These are phyloP conservation scores for Beauveria australis DNA, from an alignment of 2,329 filamentous ascomycete species.

Conservation along the genomic window DNA sequence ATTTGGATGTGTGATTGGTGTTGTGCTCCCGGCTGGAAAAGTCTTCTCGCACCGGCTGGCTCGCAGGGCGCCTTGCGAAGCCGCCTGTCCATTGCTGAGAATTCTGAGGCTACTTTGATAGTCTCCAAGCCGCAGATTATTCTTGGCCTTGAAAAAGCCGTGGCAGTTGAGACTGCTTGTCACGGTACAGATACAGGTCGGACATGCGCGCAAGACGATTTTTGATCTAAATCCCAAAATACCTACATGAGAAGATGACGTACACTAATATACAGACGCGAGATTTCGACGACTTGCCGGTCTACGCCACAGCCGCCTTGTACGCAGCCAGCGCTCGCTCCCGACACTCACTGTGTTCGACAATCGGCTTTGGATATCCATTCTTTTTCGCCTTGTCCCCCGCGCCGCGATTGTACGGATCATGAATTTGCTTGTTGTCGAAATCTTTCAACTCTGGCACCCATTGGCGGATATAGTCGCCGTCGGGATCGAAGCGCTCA, in stretches of 20 bases:
- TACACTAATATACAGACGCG: neutral
- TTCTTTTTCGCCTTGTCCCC: conserved; percentile 49
- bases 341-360: conserved; percentile 63
- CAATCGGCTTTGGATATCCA: conserved; percentile 68
- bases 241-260: neutral
- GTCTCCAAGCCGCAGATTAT: conserved; percentile 50
- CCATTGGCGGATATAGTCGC: conserved; percentile 77
- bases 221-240: neutral
- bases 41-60: conserved; percentile 41
- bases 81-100: conserved; percentile 35
- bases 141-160: conserved; percentile 51
- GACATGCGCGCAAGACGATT: conserved; percentile 30
- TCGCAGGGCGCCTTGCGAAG: conserved; percentile 15
- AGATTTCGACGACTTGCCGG: neutral
- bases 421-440: conserved; percentile 64
- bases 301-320: conserved; percentile 39
- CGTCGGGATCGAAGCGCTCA: conserved; percentile 74
- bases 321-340: conserved; percentile 62
- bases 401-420: conserved; percentile 64
- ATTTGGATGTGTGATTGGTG: conserved; percentile 20
- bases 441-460: conserved; percentile 63
- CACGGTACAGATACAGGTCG: conserved; percentile 61
- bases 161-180: conserved; percentile 43
- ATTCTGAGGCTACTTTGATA: conserved; percentile 50
- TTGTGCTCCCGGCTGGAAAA: conserved; percentile 43